These are phyloP conservation scores for Syzygium syzygioides DNA, from an alignment of 441 rosid genomes.

Conservation along the genomic window DNA sequence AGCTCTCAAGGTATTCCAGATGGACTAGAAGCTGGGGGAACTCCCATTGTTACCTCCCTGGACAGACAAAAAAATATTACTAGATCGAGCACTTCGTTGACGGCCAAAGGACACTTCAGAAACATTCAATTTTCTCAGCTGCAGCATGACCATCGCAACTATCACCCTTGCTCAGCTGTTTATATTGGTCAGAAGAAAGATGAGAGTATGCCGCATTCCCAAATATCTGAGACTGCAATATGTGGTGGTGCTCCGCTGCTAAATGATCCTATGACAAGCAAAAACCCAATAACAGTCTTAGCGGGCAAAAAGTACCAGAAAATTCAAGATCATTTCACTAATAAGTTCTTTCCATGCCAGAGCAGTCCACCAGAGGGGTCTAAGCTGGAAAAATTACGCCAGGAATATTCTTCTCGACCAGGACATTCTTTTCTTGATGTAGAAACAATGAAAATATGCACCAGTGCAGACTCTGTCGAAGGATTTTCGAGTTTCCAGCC, in stretches of 20 bases:
- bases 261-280: slow-evolving; percentile 17
- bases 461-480: slow-evolving; percentile 37
- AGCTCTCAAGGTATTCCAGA: slow-evolving; percentile 23
- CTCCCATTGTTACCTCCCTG: slow-evolving; percentile 10
- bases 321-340: slow-evolving; percentile 9
- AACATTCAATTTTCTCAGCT: background rate
- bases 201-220: background rate
- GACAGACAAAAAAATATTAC: slow-evolving; percentile 9
- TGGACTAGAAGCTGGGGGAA: slow-evolving; percentile 10
- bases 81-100: slow-evolving; percentile 10
- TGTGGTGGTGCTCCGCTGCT: slow-evolving; percentile 10
- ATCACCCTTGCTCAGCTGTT: slow-evolving; percentile 11
- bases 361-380: slow-evolving; percentile 1
- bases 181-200: slow-evolving; percentile 23
- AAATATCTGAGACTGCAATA: background rate
- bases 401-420: slow-evolving; percentile 21
- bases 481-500: slow-evolving; percentile 24
- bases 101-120: slow-evolving; percentile 13
- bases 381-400: slow-evolving; percentile 12
- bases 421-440: slow-evolving; percentile 21
- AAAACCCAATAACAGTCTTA: slow-evolving; percentile 7
- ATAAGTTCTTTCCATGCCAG: slow-evolving; percentile 17
- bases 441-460: slow-evolving; percentile 40
- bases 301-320: slow-evolving; percentile 11
- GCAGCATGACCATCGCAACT: background rate